A percentile compares a stretch with the other conserved stretches of the same genome.
Evolutionary conservation across 2,329 filamentous ascomycete genomes (phyloP).

Genomic region (Claviceps pazoutovae): DNA sequence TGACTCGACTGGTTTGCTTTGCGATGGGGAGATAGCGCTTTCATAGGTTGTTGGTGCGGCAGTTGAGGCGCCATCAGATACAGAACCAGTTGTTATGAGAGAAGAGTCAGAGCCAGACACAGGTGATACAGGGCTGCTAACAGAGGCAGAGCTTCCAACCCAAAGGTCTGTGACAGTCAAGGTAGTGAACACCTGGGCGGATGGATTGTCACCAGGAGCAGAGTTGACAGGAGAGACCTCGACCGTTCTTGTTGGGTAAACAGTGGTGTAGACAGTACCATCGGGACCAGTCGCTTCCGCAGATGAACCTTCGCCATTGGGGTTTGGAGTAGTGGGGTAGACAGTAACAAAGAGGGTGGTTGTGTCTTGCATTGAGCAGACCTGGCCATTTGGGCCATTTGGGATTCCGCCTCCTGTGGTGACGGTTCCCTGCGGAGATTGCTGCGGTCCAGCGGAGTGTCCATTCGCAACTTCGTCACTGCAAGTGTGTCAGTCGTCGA

Average conservation of each 20-base stretch:
- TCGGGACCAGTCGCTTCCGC: conserved; percentile 8
- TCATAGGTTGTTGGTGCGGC: conserved; percentile 6
- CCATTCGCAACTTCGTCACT: conserved; percentile 8
- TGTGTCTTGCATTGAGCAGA: conserved; percentile 25
- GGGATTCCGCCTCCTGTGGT: conserved; percentile 4
- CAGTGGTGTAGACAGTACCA: conserved; percentile 9
- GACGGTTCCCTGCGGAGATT: conserved; percentile 2
- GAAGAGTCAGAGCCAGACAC: conserved; percentile 1
- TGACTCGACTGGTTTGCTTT: conserved; percentile 8
- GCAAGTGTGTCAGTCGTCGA: neutral
- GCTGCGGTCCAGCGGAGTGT: conserved; percentile 4
- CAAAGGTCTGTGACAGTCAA: conserved; percentile 21
- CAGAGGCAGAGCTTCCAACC: conserved; percentile 11
- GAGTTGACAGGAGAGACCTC: conserved; percentile 13
- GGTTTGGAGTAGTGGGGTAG: conserved; percentile 18
- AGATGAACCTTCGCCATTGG: conserved; percentile 3
- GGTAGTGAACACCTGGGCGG: conserved; percentile 20
- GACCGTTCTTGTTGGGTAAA: conserved; percentile 14
- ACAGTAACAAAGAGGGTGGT: conserved; percentile 36
- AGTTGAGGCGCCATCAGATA: conserved; percentile 10
- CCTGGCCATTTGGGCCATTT: conserved; percentile 11
- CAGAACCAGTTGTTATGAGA: conserved; percentile 7
- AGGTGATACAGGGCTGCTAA: neutral
- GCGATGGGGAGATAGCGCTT: conserved; percentile 7
- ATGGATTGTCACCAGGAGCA: conserved; percentile 6